These are phyloP conservation scores for Fusarium scirpi DNA, from an alignment of 2,329 filamentous ascomycete species.

Conservation along the genomic window DNA sequence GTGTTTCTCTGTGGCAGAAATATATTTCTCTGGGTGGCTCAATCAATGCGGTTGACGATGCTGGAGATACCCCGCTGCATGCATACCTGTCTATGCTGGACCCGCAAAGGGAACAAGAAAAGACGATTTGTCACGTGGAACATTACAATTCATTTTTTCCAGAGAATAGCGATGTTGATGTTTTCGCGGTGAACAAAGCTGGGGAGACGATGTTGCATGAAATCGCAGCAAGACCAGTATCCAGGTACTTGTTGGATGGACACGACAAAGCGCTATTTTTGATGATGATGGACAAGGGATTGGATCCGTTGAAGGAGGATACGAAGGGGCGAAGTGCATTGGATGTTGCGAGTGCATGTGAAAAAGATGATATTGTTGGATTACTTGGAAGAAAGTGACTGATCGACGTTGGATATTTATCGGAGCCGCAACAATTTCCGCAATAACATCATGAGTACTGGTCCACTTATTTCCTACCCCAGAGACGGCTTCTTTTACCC, in stretches of 20 bases:
- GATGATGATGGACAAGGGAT: constrained; percentile 28
- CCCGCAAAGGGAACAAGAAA: not conserved
- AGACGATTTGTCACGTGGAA: constrained; percentile 18
- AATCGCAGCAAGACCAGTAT: constrained; percentile 3
- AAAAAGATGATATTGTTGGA: constrained; percentile 34
- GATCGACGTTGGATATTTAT: not conserved
- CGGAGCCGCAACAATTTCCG: too few species aligned
- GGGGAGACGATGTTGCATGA: constrained; percentile 38
- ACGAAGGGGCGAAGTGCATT: constrained; percentile 36
- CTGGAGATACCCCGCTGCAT: constrained; percentile 34
- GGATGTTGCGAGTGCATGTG: constrained; percentile 42
- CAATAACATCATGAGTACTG: not conserved
- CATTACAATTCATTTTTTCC: constrained; percentile 33
- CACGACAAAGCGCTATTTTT: constrained; percentile 38
- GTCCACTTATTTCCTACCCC: not conserved
- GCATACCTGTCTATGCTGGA: constrained; percentile 13
- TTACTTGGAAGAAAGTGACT: constrained; percentile 25
- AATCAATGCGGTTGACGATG: constrained; percentile 26
- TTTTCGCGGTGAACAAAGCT: constrained; percentile 23
- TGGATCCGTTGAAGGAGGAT: constrained; percentile 43
- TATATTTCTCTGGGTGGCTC: constrained; percentile 17
- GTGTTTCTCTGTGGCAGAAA: constrained; percentile 22
- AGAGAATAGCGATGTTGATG: constrained; percentile 18
- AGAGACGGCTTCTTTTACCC: constrained; percentile 1
- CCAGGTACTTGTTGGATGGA: accelerated